Percentiles rank a stretch among this genome's conserved stretches.
phyloP scores from a whole-genome alignment of 768 basidiomycete genomes.

The Lactarius trivialis region DNA sequence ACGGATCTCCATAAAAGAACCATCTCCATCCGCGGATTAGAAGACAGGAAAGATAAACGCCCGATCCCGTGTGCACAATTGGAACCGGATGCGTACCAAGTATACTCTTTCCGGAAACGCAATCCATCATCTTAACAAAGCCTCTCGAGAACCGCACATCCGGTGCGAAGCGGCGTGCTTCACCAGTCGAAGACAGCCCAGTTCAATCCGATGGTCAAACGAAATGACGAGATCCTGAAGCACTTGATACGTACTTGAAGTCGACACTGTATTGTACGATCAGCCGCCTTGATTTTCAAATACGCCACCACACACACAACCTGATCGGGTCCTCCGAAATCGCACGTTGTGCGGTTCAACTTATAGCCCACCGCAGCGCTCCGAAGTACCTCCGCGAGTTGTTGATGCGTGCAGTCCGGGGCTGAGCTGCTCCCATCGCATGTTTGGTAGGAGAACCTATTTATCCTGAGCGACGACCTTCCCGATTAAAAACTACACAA shows the following conservation, averaged over 20 bases:
- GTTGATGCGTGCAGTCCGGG: neutral
- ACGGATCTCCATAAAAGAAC: neutral
- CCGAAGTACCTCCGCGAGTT: neutral
- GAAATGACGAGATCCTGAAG: neutral
- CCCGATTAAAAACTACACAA: neutral
- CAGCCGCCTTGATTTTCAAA: neutral
- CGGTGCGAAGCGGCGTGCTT: too few relatives aligned
- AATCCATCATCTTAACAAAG: neutral
- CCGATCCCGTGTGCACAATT: neutral
- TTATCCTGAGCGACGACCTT: neutral
- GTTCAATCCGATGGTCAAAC: neutral
- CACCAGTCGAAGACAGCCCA: too few relatives aligned
- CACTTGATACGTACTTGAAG: neutral
- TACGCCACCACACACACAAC: neutral
- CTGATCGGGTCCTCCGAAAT: neutral
- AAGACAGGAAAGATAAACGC: neutral
- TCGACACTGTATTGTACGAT: too few relatives aligned
- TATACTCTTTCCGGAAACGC: neutral
- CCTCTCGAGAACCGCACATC: neutral
- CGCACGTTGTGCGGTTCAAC: neutral
- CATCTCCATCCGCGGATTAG: neutral
- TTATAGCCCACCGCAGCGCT: neutral
- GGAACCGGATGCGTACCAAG: neutral
- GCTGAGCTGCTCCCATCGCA: neutral
- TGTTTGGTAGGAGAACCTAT: too few relatives aligned